These are phyloP conservation scores for Colletotrichum higginsianum DNA, from an alignment of 2,329 filamentous ascomycete genomes.

Conservation along the genomic window DNA sequence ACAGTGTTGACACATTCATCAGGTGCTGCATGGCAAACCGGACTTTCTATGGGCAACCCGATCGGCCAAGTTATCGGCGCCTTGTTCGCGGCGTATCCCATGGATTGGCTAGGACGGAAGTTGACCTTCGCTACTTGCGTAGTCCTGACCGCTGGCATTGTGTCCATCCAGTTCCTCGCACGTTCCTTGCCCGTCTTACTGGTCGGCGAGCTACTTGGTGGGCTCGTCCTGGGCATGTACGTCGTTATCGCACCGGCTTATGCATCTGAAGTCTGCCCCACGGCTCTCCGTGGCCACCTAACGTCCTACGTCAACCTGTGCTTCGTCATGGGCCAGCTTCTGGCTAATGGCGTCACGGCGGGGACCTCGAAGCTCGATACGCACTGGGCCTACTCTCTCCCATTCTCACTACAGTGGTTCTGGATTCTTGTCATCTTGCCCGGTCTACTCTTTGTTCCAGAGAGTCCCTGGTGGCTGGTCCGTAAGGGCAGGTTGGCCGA, in stretches of 20 bases:
- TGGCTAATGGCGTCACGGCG: slow-evolving; percentile 64
- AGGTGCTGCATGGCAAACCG: slow-evolving; percentile 62
- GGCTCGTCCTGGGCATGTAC: slow-evolving; percentile 73
- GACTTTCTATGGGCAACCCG: slow-evolving; percentile 67
- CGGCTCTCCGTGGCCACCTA: slow-evolving; percentile 69
- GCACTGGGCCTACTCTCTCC: slow-evolving; percentile 66
- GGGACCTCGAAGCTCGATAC: slow-evolving; percentile 56
- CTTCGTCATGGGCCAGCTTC: slow-evolving; percentile 74
- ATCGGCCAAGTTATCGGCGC: slow-evolving; percentile 71
- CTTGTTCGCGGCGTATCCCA: slow-evolving; percentile 62
- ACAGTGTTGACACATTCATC: slow-evolving; percentile 23
- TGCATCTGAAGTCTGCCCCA: slow-evolving; percentile 73
- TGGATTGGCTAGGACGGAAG: slow-evolving; percentile 62
- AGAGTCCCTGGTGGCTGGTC: slow-evolving; percentile 66
- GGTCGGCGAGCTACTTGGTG: slow-evolving; percentile 73
- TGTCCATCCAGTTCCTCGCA: slow-evolving; percentile 76
- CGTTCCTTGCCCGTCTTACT: slow-evolving; percentile 68
- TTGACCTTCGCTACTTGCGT: slow-evolving; percentile 62
- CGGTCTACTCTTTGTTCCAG: slow-evolving; percentile 62
- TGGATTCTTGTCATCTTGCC: slow-evolving; percentile 63
- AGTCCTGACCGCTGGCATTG: slow-evolving; percentile 63
- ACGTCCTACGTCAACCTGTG: slow-evolving; percentile 74
- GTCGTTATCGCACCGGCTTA: slow-evolving; percentile 72
- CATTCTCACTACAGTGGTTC: slow-evolving; percentile 66
- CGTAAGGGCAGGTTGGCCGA: slow-evolving; percentile 58